Evolutionary conservation across 2,329 filamentous ascomycete genomes (phyloP), one percentile per base, ranked within the genome.

Genomic region (Aspergillus felis): DNA sequence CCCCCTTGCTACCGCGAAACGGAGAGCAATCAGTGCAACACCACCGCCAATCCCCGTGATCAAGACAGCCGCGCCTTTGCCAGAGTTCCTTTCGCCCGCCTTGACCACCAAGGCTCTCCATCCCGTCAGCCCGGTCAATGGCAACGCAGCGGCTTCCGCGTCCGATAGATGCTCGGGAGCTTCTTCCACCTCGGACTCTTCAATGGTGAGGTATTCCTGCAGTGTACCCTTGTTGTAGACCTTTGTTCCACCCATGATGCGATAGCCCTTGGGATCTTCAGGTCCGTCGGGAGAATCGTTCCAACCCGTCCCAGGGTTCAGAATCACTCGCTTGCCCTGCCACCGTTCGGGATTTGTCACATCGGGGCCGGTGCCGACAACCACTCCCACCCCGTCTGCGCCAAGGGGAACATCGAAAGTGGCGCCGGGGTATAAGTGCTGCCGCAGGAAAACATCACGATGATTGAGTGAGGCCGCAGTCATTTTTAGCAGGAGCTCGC

Each of bases 1-100:
- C 41, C 91, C 90, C 63, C 85, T 77, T 9, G 85, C 91, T 12
- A 87, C 85, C 10, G 85, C 92, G 75, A 96, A 96, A 72, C 91
- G 82, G 65, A 97, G 78, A 5, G 84, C 88, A 79, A 90, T 87
- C 55, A 97, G 78, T 35, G 93, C 93, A 1, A 97, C 93, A 47
- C 93, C 93, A 38, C 93, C 93, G 0, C 93, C 93, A 73, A 97
- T 95, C 0, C 93, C 93, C 4, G 93, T 97, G 46, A 97, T 77
- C 32, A 97, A 78, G 3, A 97, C 81, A 69, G 95, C 96, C 60
- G 84, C 78, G 2, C 90, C 90, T 0, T 73, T 64, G 4, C 70
- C 63, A 17, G 76, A 71, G 56, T 79, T 79, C 50, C 76, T 74
- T 63, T 87, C 85, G 4, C 82, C 84, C 51, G 83, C 86, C 80